Percentiles rank a stretch among this genome's conserved stretches.
phyloP scores from a whole-genome alignment of 179 eudicot genomes.

The Camellia oleifera region DNA sequence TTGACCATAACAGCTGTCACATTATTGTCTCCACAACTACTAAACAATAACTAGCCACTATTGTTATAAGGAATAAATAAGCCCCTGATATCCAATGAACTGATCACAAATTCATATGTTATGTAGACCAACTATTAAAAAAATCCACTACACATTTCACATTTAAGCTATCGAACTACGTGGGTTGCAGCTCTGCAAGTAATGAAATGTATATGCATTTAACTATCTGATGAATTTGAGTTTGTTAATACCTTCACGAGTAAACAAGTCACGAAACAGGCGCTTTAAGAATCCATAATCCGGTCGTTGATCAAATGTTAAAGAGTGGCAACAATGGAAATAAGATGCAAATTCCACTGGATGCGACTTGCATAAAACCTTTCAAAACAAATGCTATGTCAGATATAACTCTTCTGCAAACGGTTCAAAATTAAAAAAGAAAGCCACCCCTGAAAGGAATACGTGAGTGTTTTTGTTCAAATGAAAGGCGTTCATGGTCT shows the following conservation, averaged over 20 bases:
- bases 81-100: background rate
- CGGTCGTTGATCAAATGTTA: slow-evolving; percentile 92
- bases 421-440: background rate
- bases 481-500: too few species aligned
- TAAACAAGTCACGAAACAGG: slow-evolving; percentile 83
- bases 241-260: slow-evolving; percentile 63
- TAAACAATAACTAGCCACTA: background rate
- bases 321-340: slow-evolving; percentile 88
- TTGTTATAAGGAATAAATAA: background rate
- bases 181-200: background rate
- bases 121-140: background rate
- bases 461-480: background rate
- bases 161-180: background rate
- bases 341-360: slow-evolving; percentile 96
- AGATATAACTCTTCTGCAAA: background rate
- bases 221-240: background rate
- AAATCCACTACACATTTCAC: too few species aligned
- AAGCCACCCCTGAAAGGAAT: background rate
- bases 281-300: slow-evolving; percentile 96
- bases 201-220: background rate
- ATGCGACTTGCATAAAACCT: slow-evolving; percentile 88
- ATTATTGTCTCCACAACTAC: background rate
- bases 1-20: background rate
- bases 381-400: slow-evolving; percentile 4
- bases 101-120: background rate